Evolutionary conservation across 768 basidiomycete species (phyloP), one percentile per base, ranked within the genome.

Genomic region (Chalciporus piperatus): DNA sequence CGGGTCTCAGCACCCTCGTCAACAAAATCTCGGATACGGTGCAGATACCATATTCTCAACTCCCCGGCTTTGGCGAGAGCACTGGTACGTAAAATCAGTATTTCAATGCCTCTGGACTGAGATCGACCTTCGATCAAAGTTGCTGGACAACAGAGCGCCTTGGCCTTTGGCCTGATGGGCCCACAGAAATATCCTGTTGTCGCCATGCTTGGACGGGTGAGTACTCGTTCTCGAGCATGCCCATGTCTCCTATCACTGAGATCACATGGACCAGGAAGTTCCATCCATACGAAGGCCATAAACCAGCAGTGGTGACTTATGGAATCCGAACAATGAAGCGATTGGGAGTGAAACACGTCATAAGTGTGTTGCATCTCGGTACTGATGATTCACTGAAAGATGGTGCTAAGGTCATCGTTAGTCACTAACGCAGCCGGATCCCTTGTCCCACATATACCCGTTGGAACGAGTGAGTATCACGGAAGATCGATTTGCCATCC

Each of bases 391-490:
- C 27, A 20, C 27, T 6, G 20, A 41, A 22, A 23, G 27, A 20
- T 12, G 17, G 37, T 35, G 41, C 44, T 57, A 9, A 60, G 23
- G 45, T 9, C 9, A 39, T 52, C 40, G 30, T 42, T 25, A 92
- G 90, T 94, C 42, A 95, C 92, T 37, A 96, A 95, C 67, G 93
- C 92, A 11, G 81, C 91, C 16, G 92, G 92, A 16, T 85, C 85
- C 3, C 74, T 96, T 7, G 91, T 89, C 61, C 82, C 85, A 4
- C 57, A 72, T 8, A 79, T 91, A 52, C 74, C 83, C 14, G 85
- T 92, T 32, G 92, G 93, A 57, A 92, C 91, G 6, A 87, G 90
- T 92, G 62, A 54, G 85, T 58, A n/a, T 23, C 57, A 16, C 50
- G 14, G 12, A 7, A 4, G 27, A 23, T 1, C 33, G 48, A 22